Base-by-base conservation (phyloP, 495 filamentous ascomycete species). In the Annulohypoxylon maeteangense region DNA sequence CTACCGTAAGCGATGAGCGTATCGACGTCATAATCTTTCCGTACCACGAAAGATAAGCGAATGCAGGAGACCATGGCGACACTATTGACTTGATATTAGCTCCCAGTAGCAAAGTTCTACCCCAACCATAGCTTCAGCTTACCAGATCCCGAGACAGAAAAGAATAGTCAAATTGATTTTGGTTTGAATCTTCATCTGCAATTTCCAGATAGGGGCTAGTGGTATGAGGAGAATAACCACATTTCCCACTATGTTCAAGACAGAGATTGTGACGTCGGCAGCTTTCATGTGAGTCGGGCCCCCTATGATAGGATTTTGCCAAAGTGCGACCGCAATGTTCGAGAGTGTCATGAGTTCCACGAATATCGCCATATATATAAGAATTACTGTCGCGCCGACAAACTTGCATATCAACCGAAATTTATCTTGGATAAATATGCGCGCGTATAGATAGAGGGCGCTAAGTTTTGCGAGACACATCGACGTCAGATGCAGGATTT, bases 101-200 rank as follows among this genome's bases (percentile, higher is more conserved):
- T 14, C 6, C 4, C 12, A 22, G n/a, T 23, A 25, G 1, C 8
- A 29, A n/a, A 8, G 25, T 11, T 27, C 12, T 18, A 11, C 12
- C 2, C 2, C 38, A 27, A 1, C 20, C 40, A 53, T 18, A 4
- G 8, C 14, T 11, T 18, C 1, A 38, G 72, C 79, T 58, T 77
- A 80, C 80, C 78, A 78, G 40, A 76, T 65, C 0, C 79, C 80
- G 0, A 82, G 72, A 16, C 79, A 6, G 51, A 83, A 82, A 6
- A 83, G 71, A 12, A 66, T 48, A 0, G 75, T 79, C 0, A 83
- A 61, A 11, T 73, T 68, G 11, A 80, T 55, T 57, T 83, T 83
- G 7, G 78, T 77, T 7, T 65, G 62, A 2, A 61, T 36, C 2
- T 75, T 74, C n/a, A 81, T 78, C 32, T 74, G 74, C 23, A 82